Base-by-base conservation (phyloP, 2,329 filamentous ascomycete species). In the Aspergillus candidus region DNA sequence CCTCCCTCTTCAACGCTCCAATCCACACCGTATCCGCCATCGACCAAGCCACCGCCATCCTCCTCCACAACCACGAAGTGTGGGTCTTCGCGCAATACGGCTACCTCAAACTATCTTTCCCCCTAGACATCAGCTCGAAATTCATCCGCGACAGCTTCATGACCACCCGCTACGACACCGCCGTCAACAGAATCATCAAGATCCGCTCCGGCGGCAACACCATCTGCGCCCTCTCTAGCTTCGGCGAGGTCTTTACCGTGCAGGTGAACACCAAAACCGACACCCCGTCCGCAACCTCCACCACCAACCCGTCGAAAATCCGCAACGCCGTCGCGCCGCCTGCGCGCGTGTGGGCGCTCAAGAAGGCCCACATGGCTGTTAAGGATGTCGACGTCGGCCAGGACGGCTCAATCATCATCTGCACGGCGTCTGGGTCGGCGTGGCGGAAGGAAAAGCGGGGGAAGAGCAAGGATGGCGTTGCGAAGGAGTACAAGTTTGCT, bases 21-120 rank as follows among this genome's bases (percentile, higher is more conserved):
- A 95, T 98, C 41, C 72, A 78, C 18, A 86, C 85, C 62, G 87
- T 93, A 0, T 86, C 87, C 0, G 91, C 90, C 3, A 95, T 94
- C 46, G 91, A 97, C 60, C 84, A 83, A 53, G 93, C 93, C 6
- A 96, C 93, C 0, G 83, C 84, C 1, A 85, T 89, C 50, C 70
- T 98, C 22, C 77, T 98, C 3, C 84, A 89, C 38, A 94, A 89
- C 55, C 83, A 86, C 54, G 88, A 89, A 14, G 88, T 97, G 8
- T 94, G 86, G 75, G 84, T 98, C 0, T 95, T 98, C 57, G 91
- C 89, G 1, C 94, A 94, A 54, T 97, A 94, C 58, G 91, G 91
- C 4, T 97, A 95, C 62, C 88, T 89, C n/a, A 87, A 88, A 51
- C 76, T 97, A 43, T 82, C 81, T 36, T 95, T 97, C 51, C 86